These are phyloP conservation scores for Geosmithia putterillii DNA, from an alignment of 2,329 filamentous ascomycete genomes.

Conservation along the genomic window DNA sequence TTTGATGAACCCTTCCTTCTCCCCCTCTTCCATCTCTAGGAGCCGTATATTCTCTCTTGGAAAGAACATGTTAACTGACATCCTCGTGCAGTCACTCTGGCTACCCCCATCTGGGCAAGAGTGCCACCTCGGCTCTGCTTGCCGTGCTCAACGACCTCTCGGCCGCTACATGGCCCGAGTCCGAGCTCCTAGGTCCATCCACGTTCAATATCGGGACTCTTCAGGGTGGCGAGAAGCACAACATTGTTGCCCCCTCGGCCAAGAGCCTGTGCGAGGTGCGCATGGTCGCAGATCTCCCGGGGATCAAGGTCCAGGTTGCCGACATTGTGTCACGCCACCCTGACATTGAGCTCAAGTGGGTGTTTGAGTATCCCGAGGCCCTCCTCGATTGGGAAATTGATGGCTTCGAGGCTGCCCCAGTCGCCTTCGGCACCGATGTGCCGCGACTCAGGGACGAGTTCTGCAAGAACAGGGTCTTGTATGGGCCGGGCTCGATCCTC, in stretches of 20 bases:
- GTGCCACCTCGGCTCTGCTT: conserved; percentile 17
- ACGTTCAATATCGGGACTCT: conserved; percentile 26
- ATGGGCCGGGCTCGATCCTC: conserved; percentile 24
- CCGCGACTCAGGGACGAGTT: conserved; percentile 17
- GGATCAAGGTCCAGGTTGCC: conserved; percentile 17
- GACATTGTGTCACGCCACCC: conserved; percentile 17
- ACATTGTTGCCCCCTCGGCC: conserved; percentile 23
- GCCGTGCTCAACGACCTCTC: conserved; percentile 17
- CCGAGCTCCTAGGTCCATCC: conserved; percentile 22
- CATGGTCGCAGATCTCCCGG: conserved; percentile 19
- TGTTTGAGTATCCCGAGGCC: conserved; percentile 23
- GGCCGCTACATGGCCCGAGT: conserved; percentile 16
- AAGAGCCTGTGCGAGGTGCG: conserved; percentile 25
- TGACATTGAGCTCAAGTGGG: conserved; percentile 18
- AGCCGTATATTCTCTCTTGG: neutral
- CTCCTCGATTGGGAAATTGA: conserved; percentile 23
- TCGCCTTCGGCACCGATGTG: conserved; percentile 25
- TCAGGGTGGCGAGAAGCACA: conserved; percentile 23
- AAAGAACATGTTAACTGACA: conserved; percentile 7
- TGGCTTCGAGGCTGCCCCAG: conserved; percentile 21
- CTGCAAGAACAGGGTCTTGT: conserved; percentile 20
- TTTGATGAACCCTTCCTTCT: no score
- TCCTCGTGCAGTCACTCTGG: conserved; percentile 62
- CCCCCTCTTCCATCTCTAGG: neutral
- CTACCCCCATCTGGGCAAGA: conserved; percentile 51